phyloP scores from a whole-genome alignment of 2,329 filamentous ascomycete species.

The Botrytis hyacinthi region DNA sequence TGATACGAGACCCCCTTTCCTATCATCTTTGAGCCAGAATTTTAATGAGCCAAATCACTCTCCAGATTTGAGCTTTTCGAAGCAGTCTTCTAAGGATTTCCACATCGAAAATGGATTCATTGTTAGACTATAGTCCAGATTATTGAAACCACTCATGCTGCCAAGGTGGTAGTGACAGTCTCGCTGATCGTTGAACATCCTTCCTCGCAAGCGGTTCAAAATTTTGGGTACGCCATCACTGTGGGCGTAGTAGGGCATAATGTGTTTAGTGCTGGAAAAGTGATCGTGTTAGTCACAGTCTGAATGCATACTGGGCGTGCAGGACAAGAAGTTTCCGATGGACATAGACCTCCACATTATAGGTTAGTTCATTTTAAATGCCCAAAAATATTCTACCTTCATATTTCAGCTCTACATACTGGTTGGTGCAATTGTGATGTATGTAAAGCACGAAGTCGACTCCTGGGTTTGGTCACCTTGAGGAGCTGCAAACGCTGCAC shows the following conservation, averaged over 20 bases:
- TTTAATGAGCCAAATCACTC: background rate
- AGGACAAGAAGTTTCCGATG: slow-evolving; percentile 20
- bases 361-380: background rate
- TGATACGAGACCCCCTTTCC: background rate
- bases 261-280: background rate
- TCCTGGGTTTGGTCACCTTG: slow-evolving; percentile 18
- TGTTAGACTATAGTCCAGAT: background rate
- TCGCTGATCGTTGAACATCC: slow-evolving; percentile 23
- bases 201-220: slow-evolving; percentile 26
- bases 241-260: background rate
- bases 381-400: background rate
- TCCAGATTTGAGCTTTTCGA: background rate
- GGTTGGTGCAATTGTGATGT: slow-evolving; percentile 6
- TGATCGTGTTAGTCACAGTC: background rate
- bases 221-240: background rate
- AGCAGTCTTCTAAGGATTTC: background rate
- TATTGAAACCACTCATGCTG: background rate
- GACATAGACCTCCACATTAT: slow-evolving; percentile 23
- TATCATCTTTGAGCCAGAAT: background rate
- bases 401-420: background rate
- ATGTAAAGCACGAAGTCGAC: slow-evolving; percentile 23
- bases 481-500: slow-evolving; percentile 20
- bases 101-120: background rate
- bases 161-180: slow-evolving; percentile 24
- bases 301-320: background rate